phyloP scores from a whole-genome alignment of 129 eudicot genomes.

The Lactuca sativa region DNA sequence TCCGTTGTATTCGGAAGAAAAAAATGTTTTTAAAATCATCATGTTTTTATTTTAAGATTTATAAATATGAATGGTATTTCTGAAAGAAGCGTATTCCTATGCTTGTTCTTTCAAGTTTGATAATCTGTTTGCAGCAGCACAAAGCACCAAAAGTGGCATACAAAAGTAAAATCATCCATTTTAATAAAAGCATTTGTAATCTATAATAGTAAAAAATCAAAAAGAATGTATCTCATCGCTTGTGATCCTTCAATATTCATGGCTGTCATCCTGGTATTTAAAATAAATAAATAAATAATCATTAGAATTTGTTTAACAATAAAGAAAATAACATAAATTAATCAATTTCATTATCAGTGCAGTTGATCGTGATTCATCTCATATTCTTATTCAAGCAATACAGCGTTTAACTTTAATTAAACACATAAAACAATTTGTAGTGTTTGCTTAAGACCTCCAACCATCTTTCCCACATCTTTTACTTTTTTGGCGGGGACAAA shows the following conservation, averaged over 20 bases:
- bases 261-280: conserved; percentile 75
- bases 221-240: conserved; percentile 58
- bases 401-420: neutral
- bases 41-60: too few species aligned
- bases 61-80: too few species aligned
- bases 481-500: too few species aligned
- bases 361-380: too few species aligned
- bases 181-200: too few species aligned
- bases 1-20: too few species aligned
- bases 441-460: neutral
- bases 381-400: too few species aligned
- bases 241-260: conserved; percentile 89
- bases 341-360: too few species aligned
- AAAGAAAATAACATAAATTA: conserved; percentile 8
- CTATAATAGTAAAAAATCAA: neutral
- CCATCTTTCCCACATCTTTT: too few species aligned
- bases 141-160: conserved; percentile 71
- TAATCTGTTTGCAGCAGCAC: conserved; percentile 93
- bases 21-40: too few species aligned
- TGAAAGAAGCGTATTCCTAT: conserved; percentile 73
- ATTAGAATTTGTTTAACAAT: neutral
- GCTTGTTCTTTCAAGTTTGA: conserved; percentile 81
- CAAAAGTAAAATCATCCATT: neutral
- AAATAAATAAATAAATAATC: neutral
- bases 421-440: neutral